Conservation (phyloP, 2,329 filamentous ascomycete species). For the Penicillium frequentans region DNA sequence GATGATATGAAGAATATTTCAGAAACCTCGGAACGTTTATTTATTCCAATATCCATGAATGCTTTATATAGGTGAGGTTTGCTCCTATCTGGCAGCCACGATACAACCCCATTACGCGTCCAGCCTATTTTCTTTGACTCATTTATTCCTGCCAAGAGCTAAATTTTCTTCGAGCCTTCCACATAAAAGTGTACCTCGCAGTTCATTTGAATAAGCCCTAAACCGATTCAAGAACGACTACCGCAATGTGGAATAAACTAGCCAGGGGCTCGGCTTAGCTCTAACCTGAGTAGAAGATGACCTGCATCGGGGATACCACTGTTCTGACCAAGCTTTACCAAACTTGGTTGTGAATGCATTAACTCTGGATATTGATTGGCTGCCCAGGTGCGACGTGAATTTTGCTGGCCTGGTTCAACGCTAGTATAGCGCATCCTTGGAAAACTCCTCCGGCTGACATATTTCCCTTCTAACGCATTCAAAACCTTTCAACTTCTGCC, state of each 20-base stretch:
- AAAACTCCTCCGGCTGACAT: too few species aligned
- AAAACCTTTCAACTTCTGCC: too few species aligned
- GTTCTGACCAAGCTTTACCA: neutral
- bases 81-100: neutral
- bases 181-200: neutral
- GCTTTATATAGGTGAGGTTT: too few species aligned
- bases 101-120: neutral
- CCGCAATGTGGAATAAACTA: neutral
- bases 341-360: neutral
- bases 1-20: neutral
- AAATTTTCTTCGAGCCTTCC: neutral
- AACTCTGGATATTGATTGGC: too few species aligned
- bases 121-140: neutral
- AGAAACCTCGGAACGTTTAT: neutral
- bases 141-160: neutral
- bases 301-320: neutral
- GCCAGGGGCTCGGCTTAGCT: neutral
- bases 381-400: too few species aligned
- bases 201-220: neutral
- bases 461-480: too few species aligned
- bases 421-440: too few species aligned
- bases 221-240: neutral
- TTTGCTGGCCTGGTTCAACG: too few species aligned
- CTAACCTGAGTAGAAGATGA: neutral
- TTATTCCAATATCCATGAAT: too few species aligned